phyloP scores from a whole-genome alignment of 1,284 basidiomycete genomes.

The Rhodotorula sp. region DNA sequence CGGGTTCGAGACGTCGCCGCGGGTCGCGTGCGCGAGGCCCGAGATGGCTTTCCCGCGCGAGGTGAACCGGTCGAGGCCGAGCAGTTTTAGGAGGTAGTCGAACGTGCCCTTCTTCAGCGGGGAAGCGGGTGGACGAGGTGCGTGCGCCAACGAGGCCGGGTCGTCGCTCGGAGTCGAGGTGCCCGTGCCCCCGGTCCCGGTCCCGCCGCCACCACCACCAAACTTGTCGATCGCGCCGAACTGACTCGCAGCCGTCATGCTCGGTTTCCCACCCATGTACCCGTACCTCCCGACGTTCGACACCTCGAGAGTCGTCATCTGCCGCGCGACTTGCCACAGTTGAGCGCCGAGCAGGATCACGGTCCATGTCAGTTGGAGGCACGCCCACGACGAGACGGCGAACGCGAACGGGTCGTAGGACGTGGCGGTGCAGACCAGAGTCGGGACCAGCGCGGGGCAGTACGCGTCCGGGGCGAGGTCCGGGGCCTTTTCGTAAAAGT shows the following conservation, averaged over 20 bases:
- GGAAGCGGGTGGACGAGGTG: neutral
- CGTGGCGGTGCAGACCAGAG: conserved; percentile 64
- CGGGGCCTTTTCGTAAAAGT: conserved; percentile 43
- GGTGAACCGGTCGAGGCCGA: conserved; percentile 91
- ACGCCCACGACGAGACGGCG: conserved; percentile 75
- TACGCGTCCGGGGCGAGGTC: conserved; percentile 54
- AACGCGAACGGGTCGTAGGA: conserved; percentile 77
- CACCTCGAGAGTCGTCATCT: conserved; percentile 96
- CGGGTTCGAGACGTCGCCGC: conserved; percentile 73
- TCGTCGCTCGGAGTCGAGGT: conserved; percentile 39
- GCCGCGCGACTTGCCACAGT: conserved; percentile 83
- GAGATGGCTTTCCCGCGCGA: neutral
- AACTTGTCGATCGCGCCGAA: conserved; percentile 3
- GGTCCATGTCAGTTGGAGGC: conserved; percentile 91
- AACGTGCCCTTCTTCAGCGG: conserved; percentile 33
- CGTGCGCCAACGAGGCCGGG: conserved; percentile 31
- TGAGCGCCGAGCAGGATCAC: conserved; percentile 79
- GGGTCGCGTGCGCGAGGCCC: neutral
- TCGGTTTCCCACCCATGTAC: conserved; percentile 70
- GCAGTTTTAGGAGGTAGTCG: conserved; percentile 77
- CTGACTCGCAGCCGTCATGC: conserved; percentile 10
- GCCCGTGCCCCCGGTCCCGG: conserved; percentile 26
- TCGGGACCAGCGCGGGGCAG: conserved; percentile 62
- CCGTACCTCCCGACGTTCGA: conserved; percentile 92
- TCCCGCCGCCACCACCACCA: too few species aligned